These are phyloP conservation scores for Physcia stellaris DNA, from an alignment of 495 filamentous ascomycete genomes.

Conservation along the genomic window DNA sequence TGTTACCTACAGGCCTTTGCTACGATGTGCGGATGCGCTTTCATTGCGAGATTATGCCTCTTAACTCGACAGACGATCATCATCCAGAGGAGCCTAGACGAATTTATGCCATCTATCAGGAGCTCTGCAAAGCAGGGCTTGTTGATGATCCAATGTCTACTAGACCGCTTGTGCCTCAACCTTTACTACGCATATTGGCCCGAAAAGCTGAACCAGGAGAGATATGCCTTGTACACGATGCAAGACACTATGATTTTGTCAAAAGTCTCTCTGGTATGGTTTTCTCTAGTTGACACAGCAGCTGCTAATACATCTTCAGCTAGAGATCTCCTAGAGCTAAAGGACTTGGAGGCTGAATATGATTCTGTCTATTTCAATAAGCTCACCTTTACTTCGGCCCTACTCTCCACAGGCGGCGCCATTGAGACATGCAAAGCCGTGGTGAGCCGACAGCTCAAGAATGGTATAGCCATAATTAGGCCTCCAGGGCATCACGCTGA, in stretches of 20 bases:
- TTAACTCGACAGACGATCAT: conserved; percentile 39
- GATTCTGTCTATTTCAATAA: conserved; percentile 87
- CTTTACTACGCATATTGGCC: conserved; percentile 63
- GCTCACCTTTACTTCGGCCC: conserved; percentile 63
- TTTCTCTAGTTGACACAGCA: conserved; percentile 12
- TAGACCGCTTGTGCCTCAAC: conserved; percentile 36
- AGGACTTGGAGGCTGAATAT: conserved; percentile 45
- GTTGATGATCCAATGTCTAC: conserved; percentile 41
- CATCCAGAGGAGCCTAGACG: conserved; percentile 91
- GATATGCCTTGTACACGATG: conserved; percentile 61
- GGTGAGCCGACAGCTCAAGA: conserved; percentile 65
- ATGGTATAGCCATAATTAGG: conserved; percentile 86
- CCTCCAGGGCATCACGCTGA: conserved; percentile 96
- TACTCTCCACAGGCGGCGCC: conserved; percentile 81
- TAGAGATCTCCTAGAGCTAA: conserved; percentile 36
- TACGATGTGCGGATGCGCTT: conserved; percentile 91
- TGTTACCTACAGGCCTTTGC: conserved; percentile 58
- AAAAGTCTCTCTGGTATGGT: conserved; percentile 39
- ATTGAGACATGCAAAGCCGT: conserved; percentile 90
- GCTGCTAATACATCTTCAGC: conserved; percentile 2
- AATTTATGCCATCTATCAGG: conserved; percentile 80
- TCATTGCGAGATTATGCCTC: conserved; percentile 65
- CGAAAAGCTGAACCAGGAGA: conserved; percentile 64
- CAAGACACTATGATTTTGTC: conserved; percentile 66
- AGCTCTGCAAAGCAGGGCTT: conserved; percentile 64